Evolutionary conservation across 192 early-diverging fungal species (phyloP).

Genomic region (Podila verticillata): DNA sequence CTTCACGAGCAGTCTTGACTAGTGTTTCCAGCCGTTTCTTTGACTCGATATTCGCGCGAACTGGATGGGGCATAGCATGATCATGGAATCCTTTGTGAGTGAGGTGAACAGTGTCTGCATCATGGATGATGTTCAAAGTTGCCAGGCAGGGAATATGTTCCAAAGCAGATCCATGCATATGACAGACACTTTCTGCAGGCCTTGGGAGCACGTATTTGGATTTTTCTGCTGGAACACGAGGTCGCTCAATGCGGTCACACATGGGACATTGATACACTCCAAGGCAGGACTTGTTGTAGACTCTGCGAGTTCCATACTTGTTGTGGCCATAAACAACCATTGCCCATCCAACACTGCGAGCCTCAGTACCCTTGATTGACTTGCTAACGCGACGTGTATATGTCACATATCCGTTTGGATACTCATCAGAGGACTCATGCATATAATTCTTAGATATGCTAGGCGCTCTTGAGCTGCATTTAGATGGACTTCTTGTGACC

Average conservation of each 20-base stretch:
- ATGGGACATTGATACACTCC: conserved; percentile 6
- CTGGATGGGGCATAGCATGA: neutral
- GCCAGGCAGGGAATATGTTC: conserved; percentile 1
- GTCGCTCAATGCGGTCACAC: neutral
- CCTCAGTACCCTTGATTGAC: neutral
- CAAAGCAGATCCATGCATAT: neutral
- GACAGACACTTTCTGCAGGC: neutral
- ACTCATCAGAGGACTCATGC: neutral
- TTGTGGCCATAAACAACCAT: neutral
- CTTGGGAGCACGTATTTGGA: neutral
- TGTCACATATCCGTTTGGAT: conserved; percentile 2
- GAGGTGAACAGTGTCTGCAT: neutral
- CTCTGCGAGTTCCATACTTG: neutral
- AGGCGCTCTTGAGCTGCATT: too few relatives aligned
- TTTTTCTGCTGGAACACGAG: neutral
- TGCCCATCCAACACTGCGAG: neutral
- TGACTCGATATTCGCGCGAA: neutral
- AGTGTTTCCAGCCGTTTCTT: neutral
- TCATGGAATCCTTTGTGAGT: conserved; percentile 8
- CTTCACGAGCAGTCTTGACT: conserved; percentile 5
- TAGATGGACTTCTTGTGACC: too few relatives aligned
- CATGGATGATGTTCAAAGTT: neutral
- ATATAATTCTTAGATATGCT: neutral
- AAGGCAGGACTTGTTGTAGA: neutral
- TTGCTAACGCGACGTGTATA: neutral